Evolutionary conservation across 1,284 basidiomycete genomes (phyloP).

Genomic region (Ustilago cynodontis): DNA sequence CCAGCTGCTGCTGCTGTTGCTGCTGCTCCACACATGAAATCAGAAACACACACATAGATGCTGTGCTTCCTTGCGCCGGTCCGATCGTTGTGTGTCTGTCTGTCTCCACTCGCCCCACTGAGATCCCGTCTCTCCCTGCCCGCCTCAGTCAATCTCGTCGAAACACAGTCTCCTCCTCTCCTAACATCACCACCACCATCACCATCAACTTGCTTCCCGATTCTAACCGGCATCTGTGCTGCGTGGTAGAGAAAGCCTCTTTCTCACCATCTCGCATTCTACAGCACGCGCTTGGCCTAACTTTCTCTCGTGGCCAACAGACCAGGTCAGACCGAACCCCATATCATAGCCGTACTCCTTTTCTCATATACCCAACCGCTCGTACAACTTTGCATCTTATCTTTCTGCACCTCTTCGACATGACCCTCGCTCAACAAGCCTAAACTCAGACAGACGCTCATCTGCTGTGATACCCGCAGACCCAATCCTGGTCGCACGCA

Average conservation of each 20-base stretch:
- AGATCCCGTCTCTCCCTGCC: not conserved
- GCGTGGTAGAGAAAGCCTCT: not conserved
- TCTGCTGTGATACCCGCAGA: not conserved
- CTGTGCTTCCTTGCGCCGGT: not conserved
- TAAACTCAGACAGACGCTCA: not conserved
- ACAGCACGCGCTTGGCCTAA: not conserved
- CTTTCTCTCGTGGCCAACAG: not conserved
- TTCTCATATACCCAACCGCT: not conserved
- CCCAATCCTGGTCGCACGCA: not conserved
- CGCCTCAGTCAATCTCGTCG: not conserved
- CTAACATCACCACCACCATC: not conserved
- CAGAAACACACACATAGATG: not conserved
- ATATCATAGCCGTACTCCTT: no score
- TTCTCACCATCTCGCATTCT: not conserved
- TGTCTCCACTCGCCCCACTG: not conserved
- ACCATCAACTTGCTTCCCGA: not conserved
- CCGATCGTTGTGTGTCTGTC: not conserved
- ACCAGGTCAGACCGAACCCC: not conserved
- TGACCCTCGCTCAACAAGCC: not conserved
- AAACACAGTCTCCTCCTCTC: not conserved
- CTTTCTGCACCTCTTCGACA: constrained; percentile 3
- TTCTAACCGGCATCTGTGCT: not conserved
- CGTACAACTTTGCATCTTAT: not conserved
- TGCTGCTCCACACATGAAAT: not conserved
- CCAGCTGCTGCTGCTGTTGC: no score